Conservation (phyloP, 1,284 basidiomycete species). For the Heterobasidion parviporum region DNA sequence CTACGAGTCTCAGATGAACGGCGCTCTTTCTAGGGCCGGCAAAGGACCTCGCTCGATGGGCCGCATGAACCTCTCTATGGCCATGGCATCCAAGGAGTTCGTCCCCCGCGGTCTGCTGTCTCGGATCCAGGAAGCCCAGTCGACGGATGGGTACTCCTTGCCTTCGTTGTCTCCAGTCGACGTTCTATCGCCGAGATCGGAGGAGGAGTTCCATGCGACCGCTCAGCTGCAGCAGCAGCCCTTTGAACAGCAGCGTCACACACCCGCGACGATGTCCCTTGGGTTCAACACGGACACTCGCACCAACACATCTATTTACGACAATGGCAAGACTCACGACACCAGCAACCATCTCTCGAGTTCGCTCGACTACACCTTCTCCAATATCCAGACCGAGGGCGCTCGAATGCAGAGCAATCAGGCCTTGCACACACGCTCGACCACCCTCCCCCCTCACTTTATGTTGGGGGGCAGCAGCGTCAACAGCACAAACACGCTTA, state of each 20-base stretch:
- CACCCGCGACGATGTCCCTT: background rate
- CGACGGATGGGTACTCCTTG: background rate
- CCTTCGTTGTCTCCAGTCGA: constrained; percentile 10
- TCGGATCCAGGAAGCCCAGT: constrained; percentile 2
- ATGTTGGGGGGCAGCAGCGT: constrained; percentile 7
- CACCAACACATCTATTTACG: constrained; percentile 3
- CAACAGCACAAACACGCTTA: background rate
- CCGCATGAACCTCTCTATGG: constrained; percentile 6
- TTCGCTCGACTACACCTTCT: constrained; percentile 6
- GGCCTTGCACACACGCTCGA: constrained; percentile 12
- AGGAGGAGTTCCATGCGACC: constrained; percentile 28
- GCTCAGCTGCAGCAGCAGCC: constrained; percentile 8
- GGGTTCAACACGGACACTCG: constrained; percentile 6
- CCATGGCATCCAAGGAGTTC: constrained; percentile 11
- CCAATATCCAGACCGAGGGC: constrained; percentile 1
- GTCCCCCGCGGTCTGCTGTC: constrained; percentile 10
- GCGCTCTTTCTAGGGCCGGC: background rate
- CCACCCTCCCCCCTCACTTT: constrained; percentile 13
- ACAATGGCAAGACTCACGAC: constrained; percentile 5
- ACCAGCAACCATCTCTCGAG: constrained; percentile 1
- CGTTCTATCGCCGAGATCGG: constrained; percentile 24
- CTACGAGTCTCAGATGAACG: constrained; percentile 7
- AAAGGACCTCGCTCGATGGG: constrained; percentile 4
- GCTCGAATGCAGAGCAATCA: constrained; percentile 9
- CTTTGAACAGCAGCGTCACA: constrained; percentile 5